Evolutionary conservation across 1,139 yeast genomes (phyloP).

Genomic region (Hansenula anomala): DNA sequence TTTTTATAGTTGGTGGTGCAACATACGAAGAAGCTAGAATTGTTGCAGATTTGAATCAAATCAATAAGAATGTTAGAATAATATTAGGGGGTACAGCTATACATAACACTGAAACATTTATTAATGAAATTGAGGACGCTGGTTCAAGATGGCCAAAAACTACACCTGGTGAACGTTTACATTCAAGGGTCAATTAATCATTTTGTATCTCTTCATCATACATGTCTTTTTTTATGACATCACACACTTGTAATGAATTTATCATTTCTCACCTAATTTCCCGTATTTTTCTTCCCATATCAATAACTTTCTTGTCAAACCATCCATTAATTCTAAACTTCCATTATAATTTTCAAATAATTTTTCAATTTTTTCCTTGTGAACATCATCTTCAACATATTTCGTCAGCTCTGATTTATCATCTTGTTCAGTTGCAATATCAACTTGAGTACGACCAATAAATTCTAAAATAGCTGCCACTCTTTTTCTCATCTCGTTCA

Average conservation of each 20-base stretch:
- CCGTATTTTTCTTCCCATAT: slow-evolving; percentile 71
- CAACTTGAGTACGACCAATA: slow-evolving; percentile 78
- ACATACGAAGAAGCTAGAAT: slow-evolving; percentile 90
- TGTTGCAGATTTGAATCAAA: slow-evolving; percentile 61
- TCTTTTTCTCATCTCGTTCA: slow-evolving; percentile 80
- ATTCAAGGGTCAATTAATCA: slow-evolving; percentile 13
- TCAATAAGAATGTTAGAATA: slow-evolving; percentile 45
- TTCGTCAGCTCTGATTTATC: slow-evolving; percentile 46
- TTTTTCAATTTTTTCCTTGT: slow-evolving; percentile 27
- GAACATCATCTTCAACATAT: slow-evolving; percentile 36
- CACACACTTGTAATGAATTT: no score
- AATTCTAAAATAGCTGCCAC: slow-evolving; percentile 90
- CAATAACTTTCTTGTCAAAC: slow-evolving; percentile 60
- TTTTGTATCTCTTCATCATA: no score
- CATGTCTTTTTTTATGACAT: no score
- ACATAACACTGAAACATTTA: slow-evolving; percentile 54
- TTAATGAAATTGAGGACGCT: slow-evolving; percentile 30
- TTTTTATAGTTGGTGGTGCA: slow-evolving; percentile 85
- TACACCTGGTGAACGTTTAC: slow-evolving; percentile 15
- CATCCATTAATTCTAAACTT: slow-evolving; percentile 62
- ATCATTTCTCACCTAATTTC: slow-evolving; percentile 16
- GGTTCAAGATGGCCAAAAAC: slow-evolving; percentile 23
- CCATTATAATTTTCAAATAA: slow-evolving; percentile 48
- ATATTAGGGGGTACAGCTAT: slow-evolving; percentile 78
- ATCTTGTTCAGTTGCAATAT: slow-evolving; percentile 65